Evolutionary conservation across 768 basidiomycete species (phyloP).

Genomic region (Candolleomyces eurysporus): DNA sequence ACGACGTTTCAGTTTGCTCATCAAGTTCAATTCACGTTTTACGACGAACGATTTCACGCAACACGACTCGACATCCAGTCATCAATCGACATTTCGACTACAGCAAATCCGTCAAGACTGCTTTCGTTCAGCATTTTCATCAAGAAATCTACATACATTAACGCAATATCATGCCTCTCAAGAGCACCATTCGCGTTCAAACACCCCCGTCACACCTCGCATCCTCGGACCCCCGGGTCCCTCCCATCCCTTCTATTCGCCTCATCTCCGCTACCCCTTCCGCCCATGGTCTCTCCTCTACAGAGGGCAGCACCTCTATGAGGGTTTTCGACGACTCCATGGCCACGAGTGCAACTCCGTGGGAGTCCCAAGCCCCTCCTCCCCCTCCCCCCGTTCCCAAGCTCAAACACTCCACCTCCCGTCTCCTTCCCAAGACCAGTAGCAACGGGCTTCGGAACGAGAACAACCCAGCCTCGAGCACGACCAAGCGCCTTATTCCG

Average conservation of each 20-base stretch:
- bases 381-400: constrained; percentile 34
- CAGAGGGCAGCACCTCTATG: constrained; percentile 29
- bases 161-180: constrained; percentile 1
- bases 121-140: neutral
- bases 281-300: constrained; percentile 40
- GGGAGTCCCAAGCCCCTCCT: constrained; percentile 23
- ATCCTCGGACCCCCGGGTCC: neutral
- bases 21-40: too few relatives aligned
- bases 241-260: constrained; percentile 58
- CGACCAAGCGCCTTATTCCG: constrained; percentile 54
- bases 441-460: neutral
- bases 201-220: neutral
- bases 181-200: neutral
- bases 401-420: constrained; percentile 16
- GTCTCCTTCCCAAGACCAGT: constrained; percentile 3
- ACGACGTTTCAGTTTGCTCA: neutral
- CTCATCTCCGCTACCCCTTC: constrained; percentile 69
- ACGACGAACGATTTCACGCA: neutral
- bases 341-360: constrained; percentile 7
- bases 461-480: constrained; percentile 2
- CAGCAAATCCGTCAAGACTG: neutral
- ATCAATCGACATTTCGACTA: neutral
- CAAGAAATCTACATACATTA: neutral
- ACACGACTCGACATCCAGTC: neutral
- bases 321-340: constrained; percentile 26